phyloP scores from a whole-genome alignment of 768 basidiomycete genomes.

The Termitomyces sp. region DNA sequence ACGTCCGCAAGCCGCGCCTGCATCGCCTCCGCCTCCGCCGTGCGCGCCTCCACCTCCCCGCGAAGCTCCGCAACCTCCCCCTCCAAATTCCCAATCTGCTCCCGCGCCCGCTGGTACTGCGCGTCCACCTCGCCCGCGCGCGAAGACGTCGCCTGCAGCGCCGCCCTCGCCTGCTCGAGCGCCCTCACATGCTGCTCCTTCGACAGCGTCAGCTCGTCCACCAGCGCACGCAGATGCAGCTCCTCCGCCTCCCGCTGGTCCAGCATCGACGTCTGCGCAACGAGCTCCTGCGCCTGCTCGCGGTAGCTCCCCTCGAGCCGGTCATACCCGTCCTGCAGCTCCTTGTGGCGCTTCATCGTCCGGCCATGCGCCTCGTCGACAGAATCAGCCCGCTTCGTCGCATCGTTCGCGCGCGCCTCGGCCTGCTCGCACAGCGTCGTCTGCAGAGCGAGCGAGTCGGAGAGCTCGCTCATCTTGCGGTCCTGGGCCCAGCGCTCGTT shows the following conservation, averaged over 20 bases:
- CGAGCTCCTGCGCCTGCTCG: slow-evolving; percentile 71
- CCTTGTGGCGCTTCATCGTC: slow-evolving; percentile 57
- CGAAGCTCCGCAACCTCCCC: slow-evolving; percentile 73
- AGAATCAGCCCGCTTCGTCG: slow-evolving; percentile 68
- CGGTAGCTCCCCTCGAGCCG: slow-evolving; percentile 59
- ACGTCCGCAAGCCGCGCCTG: slow-evolving; percentile 66
- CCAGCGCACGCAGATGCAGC: slow-evolving; percentile 52
- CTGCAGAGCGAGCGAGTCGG: slow-evolving; percentile 69
- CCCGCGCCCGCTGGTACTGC: slow-evolving; percentile 64
- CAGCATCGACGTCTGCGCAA: slow-evolving; percentile 65
- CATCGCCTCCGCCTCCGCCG: slow-evolving; percentile 67
- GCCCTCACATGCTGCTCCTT: slow-evolving; percentile 85
- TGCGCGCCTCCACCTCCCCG: slow-evolving; percentile 74
- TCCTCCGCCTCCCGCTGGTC: slow-evolving; percentile 82
- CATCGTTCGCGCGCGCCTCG: slow-evolving; percentile 71
- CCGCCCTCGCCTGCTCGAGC: slow-evolving; percentile 78
- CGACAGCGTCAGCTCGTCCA: slow-evolving; percentile 64
- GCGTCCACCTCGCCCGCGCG: slow-evolving; percentile 77
- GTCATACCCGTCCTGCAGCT: slow-evolving; percentile 61
- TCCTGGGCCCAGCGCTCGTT: slow-evolving; percentile 63
- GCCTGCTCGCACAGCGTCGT: slow-evolving; percentile 75
- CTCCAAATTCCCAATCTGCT: slow-evolving; percentile 68
- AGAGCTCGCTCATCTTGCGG: slow-evolving; percentile 65
- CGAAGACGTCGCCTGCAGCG: slow-evolving; percentile 68
- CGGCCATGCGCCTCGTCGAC: slow-evolving; percentile 66